These are phyloP conservation scores for Aegilops tauschii DNA, from an alignment of 176 grass and related monocot genomes.

Conservation along the genomic window DNA sequence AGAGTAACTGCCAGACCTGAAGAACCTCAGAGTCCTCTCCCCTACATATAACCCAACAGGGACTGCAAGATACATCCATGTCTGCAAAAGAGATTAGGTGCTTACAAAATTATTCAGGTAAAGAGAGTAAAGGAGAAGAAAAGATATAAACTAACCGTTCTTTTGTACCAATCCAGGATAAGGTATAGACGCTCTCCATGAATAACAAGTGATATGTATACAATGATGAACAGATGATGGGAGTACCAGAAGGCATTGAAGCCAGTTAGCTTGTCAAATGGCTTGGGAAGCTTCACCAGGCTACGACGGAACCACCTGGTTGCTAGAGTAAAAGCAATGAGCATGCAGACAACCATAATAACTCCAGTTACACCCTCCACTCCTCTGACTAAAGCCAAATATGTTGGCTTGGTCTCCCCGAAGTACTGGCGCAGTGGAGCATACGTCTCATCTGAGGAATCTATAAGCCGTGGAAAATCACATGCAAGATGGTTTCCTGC, in stretches of 20 bases:
- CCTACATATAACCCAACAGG: conserved; percentile 84
- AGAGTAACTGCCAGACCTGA: conserved; percentile 85
- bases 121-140: not conserved
- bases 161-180: conserved; percentile 74
- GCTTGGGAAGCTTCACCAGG: conserved; percentile 77
- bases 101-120: conserved; percentile 6
- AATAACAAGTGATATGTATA: conserved; percentile 78
- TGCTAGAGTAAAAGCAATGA: conserved; percentile 83
- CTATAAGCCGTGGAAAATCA: conserved; percentile 84
- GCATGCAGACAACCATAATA: conserved; percentile 85
- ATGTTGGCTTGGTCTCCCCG: conserved; percentile 65
- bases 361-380: conserved; percentile 80
- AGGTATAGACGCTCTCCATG: conserved; percentile 81
- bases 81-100: conserved; percentile 45
- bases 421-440: conserved; percentile 49
- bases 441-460: conserved; percentile 53
- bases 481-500: conserved; percentile 68
- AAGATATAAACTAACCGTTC: conserved; percentile 58
- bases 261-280: conserved; percentile 86
- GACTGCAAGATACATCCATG: conserved; percentile 96
- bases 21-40: conserved; percentile 84
- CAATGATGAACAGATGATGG: conserved; percentile 84
- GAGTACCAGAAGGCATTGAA: conserved; percentile 99
- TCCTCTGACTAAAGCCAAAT: conserved; percentile 49
- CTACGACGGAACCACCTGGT: conserved; percentile 96